Base-by-base conservation (phyloP, 257 asterid species). In the Anisodus acutangulus region DNA sequence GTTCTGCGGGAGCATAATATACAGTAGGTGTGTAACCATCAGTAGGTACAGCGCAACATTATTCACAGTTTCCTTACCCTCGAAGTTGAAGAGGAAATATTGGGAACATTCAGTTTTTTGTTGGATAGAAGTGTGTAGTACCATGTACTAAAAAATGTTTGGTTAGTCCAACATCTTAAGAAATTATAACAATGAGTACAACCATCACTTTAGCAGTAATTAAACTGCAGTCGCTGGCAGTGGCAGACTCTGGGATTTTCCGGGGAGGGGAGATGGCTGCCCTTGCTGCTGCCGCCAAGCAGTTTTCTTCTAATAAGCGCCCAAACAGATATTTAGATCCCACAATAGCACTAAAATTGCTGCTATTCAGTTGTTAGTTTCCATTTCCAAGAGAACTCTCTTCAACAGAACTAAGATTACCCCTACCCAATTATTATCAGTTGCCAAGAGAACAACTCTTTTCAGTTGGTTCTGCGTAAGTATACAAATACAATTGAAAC, bases 381-480 rank as follows among this genome's bases (percentile, higher is more conserved):
- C 55, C 31, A 43, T 43, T 70, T 8, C 79, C 79, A 43, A 70
- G 79, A 70, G 55, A 70, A 70, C 79, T 70, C 79, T 43, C 79
- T 70, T 70, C 55, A 41, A 43, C 15, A 43, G 55, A 17, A 0
- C 35, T 41, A 45, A 45, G 37, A 19, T 71, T 43, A 22, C 58
- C 43, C 17, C 39, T 45, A 71, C 37, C 54, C 17, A 71, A 71
- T 71, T 71, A 71, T 71, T 71, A 71, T n/a, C 45, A 17, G 37
- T 71, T 43, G 79, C 37, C 79, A 45, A 71, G 13, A 71, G 37
- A 41, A 62, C 12, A 22, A 71, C 37, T 49, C 17, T 71, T 71
- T 70, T 71, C 37, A 57, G 17, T 70, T 70, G 22, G 79, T 70
- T 41, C 57, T 41, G 31, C 4, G 9, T 43, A 9, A 43, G 37